phyloP scores from a whole-genome alignment of 106 monocot genomes.

The Dendrobium nobile region DNA sequence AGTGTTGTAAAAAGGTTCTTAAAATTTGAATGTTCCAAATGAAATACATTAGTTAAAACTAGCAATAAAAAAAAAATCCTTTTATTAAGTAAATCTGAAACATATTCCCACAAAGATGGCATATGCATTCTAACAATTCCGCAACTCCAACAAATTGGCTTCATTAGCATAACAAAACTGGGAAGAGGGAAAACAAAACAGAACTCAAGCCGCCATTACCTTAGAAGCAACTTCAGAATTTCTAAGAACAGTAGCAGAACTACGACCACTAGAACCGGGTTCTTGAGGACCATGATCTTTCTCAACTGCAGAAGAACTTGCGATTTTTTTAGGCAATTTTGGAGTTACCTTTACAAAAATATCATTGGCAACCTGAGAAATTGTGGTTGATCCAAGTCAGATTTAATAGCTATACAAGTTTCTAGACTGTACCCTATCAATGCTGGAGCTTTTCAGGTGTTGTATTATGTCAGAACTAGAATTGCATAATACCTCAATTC shows the following conservation, averaged over 20 bases:
- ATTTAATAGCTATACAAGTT: neutral
- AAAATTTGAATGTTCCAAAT: neutral
- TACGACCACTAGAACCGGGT: conserved; percentile 15
- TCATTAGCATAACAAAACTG: neutral
- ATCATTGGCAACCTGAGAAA: neutral
- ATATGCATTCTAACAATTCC: neutral
- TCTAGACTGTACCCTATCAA: neutral
- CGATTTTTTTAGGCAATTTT: neutral
- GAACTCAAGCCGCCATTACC: conserved; percentile 12
- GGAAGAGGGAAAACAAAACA: neutral
- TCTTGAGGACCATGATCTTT: conserved; percentile 3
- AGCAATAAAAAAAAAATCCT: neutral
- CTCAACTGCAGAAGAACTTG: conserved; percentile 4
- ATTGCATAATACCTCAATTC: conserved; percentile 7
- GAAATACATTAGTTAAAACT: too few relatives aligned
- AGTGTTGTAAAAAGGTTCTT: too few relatives aligned
- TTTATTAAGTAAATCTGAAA: neutral
- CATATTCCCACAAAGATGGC: neutral
- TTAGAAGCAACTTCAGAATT: conserved; percentile 12
- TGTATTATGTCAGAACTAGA: neutral
- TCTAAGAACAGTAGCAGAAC: conserved; percentile 9
- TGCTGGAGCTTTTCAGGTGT: conserved; percentile 7
- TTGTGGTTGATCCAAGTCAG: neutral
- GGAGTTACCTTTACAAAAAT: neutral
- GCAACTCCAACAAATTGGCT: neutral